Conservation (phyloP, 768 basidiomycete genomes). For the Crepidotus variabilis region DNA sequence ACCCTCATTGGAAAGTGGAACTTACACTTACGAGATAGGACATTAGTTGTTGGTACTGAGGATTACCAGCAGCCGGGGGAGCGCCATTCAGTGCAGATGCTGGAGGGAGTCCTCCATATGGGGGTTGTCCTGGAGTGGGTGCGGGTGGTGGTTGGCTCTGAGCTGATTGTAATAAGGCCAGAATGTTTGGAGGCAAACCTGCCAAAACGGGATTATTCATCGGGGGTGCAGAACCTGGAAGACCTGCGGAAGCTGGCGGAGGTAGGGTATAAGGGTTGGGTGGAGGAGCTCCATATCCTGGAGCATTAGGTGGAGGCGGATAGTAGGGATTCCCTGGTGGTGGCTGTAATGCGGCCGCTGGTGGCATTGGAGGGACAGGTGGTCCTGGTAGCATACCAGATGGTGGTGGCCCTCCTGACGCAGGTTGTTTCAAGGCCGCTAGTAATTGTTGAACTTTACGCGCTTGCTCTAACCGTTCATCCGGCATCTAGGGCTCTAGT, state of each 20-base stretch:
- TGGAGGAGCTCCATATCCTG: constrained; percentile 29
- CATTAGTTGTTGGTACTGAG: constrained; percentile 66
- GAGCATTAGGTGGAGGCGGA: constrained; percentile 33
- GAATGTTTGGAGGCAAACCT: constrained; percentile 62
- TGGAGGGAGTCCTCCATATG: constrained; percentile 36
- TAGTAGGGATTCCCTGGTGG: constrained; percentile 38
- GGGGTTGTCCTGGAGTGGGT: constrained; percentile 24
- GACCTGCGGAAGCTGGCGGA: constrained; percentile 21
- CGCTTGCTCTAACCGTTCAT: constrained; percentile 87
- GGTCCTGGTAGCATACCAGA: constrained; percentile 14
- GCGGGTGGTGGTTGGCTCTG: constrained; percentile 45
- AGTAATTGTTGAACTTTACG: constrained; percentile 82
- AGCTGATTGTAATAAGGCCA: constrained; percentile 57
- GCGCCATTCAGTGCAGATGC: constrained; percentile 32
- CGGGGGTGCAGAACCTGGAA: constrained; percentile 32
- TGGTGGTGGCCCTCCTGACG: constrained; percentile 30
- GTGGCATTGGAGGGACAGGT: constrained; percentile 28
- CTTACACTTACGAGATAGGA: constrained; percentile 52
- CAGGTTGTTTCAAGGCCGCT: constrained; percentile 76
- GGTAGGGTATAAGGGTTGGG: constrained; percentile 22
- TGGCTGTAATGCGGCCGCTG: constrained; percentile 38
- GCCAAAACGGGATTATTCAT: constrained; percentile 27
- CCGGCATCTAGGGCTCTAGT: constrained; percentile 36
- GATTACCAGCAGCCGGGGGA: constrained; percentile 34
- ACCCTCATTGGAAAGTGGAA: background rate